Percentiles rank a stretch among this genome's conserved stretches.
phyloP scores from a whole-genome alignment of 2,329 filamentous ascomycete species.

The Gaeumannomyces sp. region DNA sequence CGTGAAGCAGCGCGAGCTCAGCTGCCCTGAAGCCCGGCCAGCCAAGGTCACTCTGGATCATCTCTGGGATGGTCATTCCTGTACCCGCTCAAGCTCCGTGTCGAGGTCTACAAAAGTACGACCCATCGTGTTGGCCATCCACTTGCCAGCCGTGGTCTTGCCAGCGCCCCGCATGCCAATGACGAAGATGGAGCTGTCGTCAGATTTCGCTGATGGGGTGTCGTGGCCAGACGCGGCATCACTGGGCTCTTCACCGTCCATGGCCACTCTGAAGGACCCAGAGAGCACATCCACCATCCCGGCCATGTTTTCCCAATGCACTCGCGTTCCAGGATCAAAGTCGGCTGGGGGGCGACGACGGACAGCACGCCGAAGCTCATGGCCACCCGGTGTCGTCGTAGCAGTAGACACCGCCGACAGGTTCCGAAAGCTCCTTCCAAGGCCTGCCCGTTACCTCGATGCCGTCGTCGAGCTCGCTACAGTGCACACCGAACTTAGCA shows the following conservation, averaged over 20 bases:
- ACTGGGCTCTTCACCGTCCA: conserved; percentile 65
- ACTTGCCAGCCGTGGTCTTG: conserved; percentile 87
- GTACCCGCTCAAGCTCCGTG: conserved; percentile 70
- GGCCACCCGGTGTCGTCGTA: conserved; percentile 97
- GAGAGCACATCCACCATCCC: conserved; percentile 91
- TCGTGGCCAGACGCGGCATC: conserved; percentile 20
- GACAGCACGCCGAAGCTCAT: conserved; percentile 97
- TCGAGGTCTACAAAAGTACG: conserved; percentile 84
- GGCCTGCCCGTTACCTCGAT: conserved; percentile 63
- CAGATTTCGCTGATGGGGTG: conserved; percentile 27
- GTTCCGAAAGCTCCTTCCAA: conserved; percentile 41
- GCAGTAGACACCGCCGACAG: conserved; percentile 70
- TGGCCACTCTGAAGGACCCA: conserved; percentile 65
- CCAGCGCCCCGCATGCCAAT: conserved; percentile 97
- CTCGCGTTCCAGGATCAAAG: conserved; percentile 79
- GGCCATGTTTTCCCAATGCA: conserved; percentile 98
- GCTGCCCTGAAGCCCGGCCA: conserved; percentile 85
- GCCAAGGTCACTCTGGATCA: conserved; percentile 64
- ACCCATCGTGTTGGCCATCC: conserved; percentile 70
- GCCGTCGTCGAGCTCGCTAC: conserved; percentile 88
- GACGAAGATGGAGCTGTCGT: conserved; percentile 72
- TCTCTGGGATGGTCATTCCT: conserved; percentile 75
- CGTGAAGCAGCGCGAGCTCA: conserved; percentile 68
- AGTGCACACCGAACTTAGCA: conserved; percentile 84
- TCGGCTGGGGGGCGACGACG: conserved; percentile 61